Evolutionary conservation across 805 yeast species (phyloP).

Genomic region (Candida pseudofarinosa): DNA sequence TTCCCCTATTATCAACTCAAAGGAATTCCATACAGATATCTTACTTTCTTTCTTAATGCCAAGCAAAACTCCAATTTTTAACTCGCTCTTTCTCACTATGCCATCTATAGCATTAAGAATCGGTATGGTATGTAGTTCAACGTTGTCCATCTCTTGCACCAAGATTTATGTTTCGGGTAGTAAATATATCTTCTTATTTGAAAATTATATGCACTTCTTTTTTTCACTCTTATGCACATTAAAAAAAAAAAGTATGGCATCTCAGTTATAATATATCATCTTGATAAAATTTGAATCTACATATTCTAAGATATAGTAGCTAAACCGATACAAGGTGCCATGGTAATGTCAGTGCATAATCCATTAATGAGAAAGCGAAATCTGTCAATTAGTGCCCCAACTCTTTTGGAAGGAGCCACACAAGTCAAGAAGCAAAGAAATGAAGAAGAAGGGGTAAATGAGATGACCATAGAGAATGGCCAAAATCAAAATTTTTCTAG

Average conservation of each 20-base stretch:
- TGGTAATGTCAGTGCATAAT: constrained; percentile 38
- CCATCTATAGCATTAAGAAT: constrained; percentile 30
- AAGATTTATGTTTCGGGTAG: neutral
- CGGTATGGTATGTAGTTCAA: constrained; percentile 21
- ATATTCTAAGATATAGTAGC: neutral
- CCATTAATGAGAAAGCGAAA: constrained; percentile 27
- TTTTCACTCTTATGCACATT: neutral
- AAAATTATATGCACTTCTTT: neutral
- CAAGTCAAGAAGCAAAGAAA: constrained; percentile 5
- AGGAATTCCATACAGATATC: constrained; percentile 21
- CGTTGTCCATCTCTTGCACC: constrained; percentile 3
- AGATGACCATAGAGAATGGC: constrained; percentile 1
- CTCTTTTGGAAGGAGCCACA: constrained; percentile 1
- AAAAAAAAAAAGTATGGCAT: neutral
- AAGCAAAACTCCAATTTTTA: constrained; percentile 24
- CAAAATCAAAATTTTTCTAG: constrained; percentile 25
- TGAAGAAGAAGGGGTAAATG: constrained; percentile 1
- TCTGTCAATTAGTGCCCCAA: neutral
- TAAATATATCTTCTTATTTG: too few relatives aligned
- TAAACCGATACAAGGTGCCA: constrained; percentile 4
- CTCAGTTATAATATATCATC: neutral
- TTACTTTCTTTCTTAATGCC: constrained; percentile 15
- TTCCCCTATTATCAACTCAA: constrained; percentile 22
- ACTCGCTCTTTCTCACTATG: constrained; percentile 15
- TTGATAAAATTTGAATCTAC: neutral